Percentiles rank a stretch among this genome's conserved stretches.
Conservation (phyloP, 2,329 filamentous ascomycete species). For the Ascochyta koolunga region DNA sequence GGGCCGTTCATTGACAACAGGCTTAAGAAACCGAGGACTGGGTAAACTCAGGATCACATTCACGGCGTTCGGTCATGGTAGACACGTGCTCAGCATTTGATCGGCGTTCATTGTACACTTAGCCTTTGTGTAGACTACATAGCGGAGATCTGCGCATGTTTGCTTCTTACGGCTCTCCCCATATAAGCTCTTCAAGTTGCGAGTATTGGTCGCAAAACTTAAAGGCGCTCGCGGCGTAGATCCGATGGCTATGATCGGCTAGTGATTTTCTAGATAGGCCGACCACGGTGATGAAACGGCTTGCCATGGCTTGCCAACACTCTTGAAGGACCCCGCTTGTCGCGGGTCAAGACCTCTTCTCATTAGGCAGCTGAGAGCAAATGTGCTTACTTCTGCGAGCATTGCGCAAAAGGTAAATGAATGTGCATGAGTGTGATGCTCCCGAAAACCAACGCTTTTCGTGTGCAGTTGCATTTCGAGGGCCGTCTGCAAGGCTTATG, state of each 20-base stretch:
- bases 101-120: slow-evolving; percentile 7
- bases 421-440: no score
- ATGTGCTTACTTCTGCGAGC: no score
- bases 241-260: slow-evolving; percentile 25
- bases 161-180: slow-evolving; percentile 7
- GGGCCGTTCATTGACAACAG: slow-evolving; percentile 30
- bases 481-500: slow-evolving; percentile 13
- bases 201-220: slow-evolving; percentile 17
- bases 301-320: slow-evolving; percentile 1
- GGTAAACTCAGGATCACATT: slow-evolving; percentile 12
- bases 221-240: slow-evolving; percentile 23
- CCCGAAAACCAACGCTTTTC: not conserved
- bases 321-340: slow-evolving; percentile 3
- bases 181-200: slow-evolving; percentile 4
- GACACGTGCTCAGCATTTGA: slow-evolving; percentile 6
- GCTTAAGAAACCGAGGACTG: slow-evolving; percentile 36
- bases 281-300: not conserved
- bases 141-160: slow-evolving; percentile 10
- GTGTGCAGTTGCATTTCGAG: slow-evolving; percentile 14
- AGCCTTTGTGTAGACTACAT: slow-evolving; percentile 5
- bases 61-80: not conserved
- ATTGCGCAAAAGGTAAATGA: no score
- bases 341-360: slow-evolving; percentile 6
- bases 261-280: slow-evolving; percentile 9
- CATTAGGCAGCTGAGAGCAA: no score